Base-by-base conservation (phyloP, 805 yeast genomes). In the Cyberlindnera misumaiensis region DNA sequence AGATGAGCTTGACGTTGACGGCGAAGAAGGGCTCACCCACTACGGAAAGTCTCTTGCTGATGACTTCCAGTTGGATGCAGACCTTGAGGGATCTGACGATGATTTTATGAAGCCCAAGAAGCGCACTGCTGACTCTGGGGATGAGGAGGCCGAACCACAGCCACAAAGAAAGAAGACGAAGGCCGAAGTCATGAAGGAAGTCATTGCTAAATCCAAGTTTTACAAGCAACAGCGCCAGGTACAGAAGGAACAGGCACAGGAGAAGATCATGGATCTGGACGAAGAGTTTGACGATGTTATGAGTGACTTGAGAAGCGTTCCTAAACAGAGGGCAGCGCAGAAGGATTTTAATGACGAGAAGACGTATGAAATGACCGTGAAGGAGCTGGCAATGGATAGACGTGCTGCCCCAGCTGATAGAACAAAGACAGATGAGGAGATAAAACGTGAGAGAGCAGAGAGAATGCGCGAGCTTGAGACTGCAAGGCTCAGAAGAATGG, bases 151-250 rank as follows among this genome's bases (percentile, higher is more conserved):
- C 15, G 70, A 65, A 33, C 68, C 59, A 15, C n/a, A 12, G 1
- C 63, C 51, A 15, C 56, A 45, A 5, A 81, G 76, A 58, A 84
- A 79, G 60, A 84, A 81, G 61, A 76, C 86, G 14, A 84, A 84
- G 53, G 82, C 83, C 28, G 94, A 84, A 59, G 90, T 84, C 28
- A 84, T 84, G 94, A 75, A 80, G 48, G 94, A 84, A 56, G 74
- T 84, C 34, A 84, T 84, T 42, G 87, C 93, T 28, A 84, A 84
- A 60, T 81, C 93, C 13, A 84, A 84, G 52, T 79, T 73, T 51
- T 74, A 83, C 60, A 83, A 81, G 52, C 80, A 79, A 27, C 84
- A 83, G 58, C 75, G 93, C 58, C 90, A 84, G 59, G 62, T 69
- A 53, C 67, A 73, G 38, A 80, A 81, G 48, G 77, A 73, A 40